Percentiles rank a stretch among this genome's conserved stretches.
These are phyloP conservation scores for Zygotorulaspora danielsina DNA, from an alignment of 805 yeast genomes.

Conservation along the genomic window DNA sequence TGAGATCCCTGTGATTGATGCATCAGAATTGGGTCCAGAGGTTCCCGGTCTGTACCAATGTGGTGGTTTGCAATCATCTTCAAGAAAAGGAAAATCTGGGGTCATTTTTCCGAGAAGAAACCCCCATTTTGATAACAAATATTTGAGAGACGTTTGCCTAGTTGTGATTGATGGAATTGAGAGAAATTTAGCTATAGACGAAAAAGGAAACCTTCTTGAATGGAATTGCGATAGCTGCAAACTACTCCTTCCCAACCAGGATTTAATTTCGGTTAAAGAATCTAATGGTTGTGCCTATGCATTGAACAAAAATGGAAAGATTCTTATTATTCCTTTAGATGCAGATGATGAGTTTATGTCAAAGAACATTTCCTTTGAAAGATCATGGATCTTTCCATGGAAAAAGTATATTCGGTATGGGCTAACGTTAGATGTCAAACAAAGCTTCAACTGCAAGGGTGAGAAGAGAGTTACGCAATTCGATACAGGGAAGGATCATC, in stretches of 20 bases:
- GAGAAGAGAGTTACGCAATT: slow-evolving; percentile 50
- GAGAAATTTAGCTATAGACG: slow-evolving; percentile 53
- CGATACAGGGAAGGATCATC: slow-evolving; percentile 61
- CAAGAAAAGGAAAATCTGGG: slow-evolving; percentile 25
- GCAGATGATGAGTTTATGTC: slow-evolving; percentile 9
- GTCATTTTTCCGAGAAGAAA: slow-evolving; percentile 56
- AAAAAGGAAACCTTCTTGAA: slow-evolving; percentile 67
- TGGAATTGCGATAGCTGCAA: slow-evolving; percentile 46
- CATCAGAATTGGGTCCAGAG: slow-evolving; percentile 36
- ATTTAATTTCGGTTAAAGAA: slow-evolving; percentile 41
- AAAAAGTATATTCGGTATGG: slow-evolving; percentile 19
- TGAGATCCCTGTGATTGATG: slow-evolving; percentile 32
- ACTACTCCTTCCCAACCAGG: slow-evolving; percentile 44
- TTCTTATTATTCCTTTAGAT: slow-evolving; percentile 35
- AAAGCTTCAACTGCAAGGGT: slow-evolving; percentile 34
- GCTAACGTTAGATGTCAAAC: slow-evolving; percentile 21
- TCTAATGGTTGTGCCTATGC: slow-evolving; percentile 55
- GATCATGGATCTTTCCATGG: slow-evolving; percentile 29
- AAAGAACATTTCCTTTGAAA: slow-evolving; percentile 5
- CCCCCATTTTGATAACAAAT: slow-evolving; percentile 57
- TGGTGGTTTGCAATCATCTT: slow-evolving; percentile 46
- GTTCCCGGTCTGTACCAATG: slow-evolving; percentile 60
- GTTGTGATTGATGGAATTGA: slow-evolving; percentile 38
- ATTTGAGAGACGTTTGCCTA: slow-evolving; percentile 53
- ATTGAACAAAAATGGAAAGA: slow-evolving; percentile 37